A percentile compares a stretch with the other conserved stretches of the same genome.
phyloP scores from a whole-genome alignment of 176 grass and related monocot species.

The Eragrostis nindensis region DNA sequence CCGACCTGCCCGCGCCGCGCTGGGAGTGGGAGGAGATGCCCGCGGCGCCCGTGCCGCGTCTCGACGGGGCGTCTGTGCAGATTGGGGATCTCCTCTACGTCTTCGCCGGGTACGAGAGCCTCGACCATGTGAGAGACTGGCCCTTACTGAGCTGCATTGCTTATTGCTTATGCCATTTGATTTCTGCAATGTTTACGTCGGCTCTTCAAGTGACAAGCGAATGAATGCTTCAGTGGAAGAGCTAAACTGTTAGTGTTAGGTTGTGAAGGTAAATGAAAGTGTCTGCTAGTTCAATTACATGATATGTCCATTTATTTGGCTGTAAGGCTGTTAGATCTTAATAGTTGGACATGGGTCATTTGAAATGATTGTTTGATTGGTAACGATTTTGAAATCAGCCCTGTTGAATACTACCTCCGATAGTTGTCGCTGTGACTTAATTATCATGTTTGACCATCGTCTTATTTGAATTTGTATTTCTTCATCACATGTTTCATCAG shows the following conservation, averaged over 20 bases:
- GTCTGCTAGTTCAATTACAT: not conserved
- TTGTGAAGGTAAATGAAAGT: not conserved
- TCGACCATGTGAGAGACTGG: conserved; percentile 67
- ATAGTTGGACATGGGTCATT: too few species aligned
- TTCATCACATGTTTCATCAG: too few species aligned
- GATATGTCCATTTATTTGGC: not conserved
- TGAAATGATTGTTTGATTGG: not conserved
- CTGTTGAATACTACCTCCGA: not conserved
- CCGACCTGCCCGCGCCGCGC: conserved; percentile 62
- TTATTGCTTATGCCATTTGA: not conserved
- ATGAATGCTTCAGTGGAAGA: not conserved
- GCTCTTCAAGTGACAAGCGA: not conserved
- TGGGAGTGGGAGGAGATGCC: conserved; percentile 85
- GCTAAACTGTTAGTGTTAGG: not conserved
- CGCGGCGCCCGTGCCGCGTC: conserved; percentile 74
- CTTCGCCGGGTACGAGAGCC: conserved; percentile 74
- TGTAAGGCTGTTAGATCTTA: too few species aligned
- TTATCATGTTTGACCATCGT: too few species aligned
- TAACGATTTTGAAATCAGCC: not conserved
- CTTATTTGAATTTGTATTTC: too few species aligned
- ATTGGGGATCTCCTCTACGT: conserved; percentile 76
- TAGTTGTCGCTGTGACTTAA: too few species aligned
- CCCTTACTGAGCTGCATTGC: not conserved
- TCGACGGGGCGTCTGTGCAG: conserved; percentile 75
- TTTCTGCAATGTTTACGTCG: not conserved